Conservation (phyloP, 164 flowering plant species). For the Nymphaea colorata region DNA sequence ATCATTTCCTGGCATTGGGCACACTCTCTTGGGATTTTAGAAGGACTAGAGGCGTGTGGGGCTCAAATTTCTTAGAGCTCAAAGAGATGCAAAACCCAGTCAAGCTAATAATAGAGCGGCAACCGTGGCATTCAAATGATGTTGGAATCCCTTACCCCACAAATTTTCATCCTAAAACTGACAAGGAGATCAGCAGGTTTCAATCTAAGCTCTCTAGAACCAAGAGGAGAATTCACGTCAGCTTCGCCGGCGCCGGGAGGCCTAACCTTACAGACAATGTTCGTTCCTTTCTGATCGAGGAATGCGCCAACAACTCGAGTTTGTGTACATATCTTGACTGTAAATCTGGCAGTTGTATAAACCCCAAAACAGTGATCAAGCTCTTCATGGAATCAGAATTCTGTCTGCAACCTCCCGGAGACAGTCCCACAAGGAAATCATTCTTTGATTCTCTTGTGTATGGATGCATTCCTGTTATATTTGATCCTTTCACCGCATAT, state of each 20-base stretch:
- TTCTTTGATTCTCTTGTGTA: slow-evolving; percentile 67
- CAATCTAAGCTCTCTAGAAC: slow-evolving; percentile 32
- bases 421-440: slow-evolving; percentile 72
- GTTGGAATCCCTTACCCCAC: slow-evolving; percentile 77
- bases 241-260: slow-evolving; percentile 63
- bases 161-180: slow-evolving; percentile 57
- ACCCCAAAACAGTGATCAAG: slow-evolving; percentile 31
- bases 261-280: slow-evolving; percentile 37
- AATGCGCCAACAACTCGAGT: slow-evolving; percentile 25
- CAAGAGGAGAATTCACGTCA: slow-evolving; percentile 24
- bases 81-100: slow-evolving; percentile 50
- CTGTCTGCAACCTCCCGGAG: slow-evolving; percentile 85
- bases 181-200: slow-evolving; percentile 46
- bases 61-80: slow-evolving; percentile 41
- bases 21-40: slow-evolving; percentile 87
- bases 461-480: slow-evolving; percentile 84
- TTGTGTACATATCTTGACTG: slow-evolving; percentile 45
- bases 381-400: slow-evolving; percentile 65
- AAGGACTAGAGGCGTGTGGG: slow-evolving; percentile 33
- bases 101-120: slow-evolving; percentile 65
- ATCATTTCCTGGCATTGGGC: slow-evolving; percentile 73
- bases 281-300: slow-evolving; percentile 44
- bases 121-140: slow-evolving; percentile 69
- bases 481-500: slow-evolving; percentile 66
- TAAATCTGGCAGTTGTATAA: slow-evolving; percentile 22